Base-by-base conservation (phyloP, 371 early-diverging fungal species). In the Basidiobolus meristosporus region DNA sequence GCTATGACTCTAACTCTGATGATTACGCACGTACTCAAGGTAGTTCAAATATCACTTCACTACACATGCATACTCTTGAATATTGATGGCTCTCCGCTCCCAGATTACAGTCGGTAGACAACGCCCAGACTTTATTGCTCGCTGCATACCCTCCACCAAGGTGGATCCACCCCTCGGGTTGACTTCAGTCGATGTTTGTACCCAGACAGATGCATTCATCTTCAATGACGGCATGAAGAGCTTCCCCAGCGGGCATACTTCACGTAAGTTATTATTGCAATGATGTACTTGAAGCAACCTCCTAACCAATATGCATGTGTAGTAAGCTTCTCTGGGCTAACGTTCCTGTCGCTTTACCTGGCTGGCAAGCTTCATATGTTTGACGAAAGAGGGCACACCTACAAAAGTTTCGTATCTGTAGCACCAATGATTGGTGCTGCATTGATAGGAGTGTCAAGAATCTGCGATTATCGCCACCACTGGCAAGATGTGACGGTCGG, bases 161-260 rank as follows among this genome's bases (percentile, higher is more conserved):
- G 55, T 56, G 1, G 37, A 47, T 5, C 38, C 47, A 14, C 74
- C 76, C 5, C 53, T 65, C n/a, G 62, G 67, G 1, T 52, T 81
- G 33, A 63, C 67, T 35, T 68, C 64, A 22, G 54, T 63, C 1
- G 52, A 57, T 0, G 62, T 84, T 19, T 84, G 85, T 42, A 70
- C 70, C 2, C 59, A 60, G 20, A 59, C 53, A 0, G 52, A 62
- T 41, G 18, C 47, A 12, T 50, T 51, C 12, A 41, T 75, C 11
- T 56, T 88, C 38, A 53, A 50, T 20, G 88, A 91, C 37, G 96
- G 90, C 4, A 74, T 83, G 55, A 79, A 78, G 53, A 77, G 81
- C 45, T 97, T 92, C 51, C 88, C 87, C 23, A 89, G 90, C 14
- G 98, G 98, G 1, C 98, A 97, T 57, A 60, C 93, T 15, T 84